Percentiles rank a stretch among this genome's conserved stretches.
phyloP scores from a whole-genome alignment of 148 eudicot genomes.

The Rhododendron williamsianum region DNA sequence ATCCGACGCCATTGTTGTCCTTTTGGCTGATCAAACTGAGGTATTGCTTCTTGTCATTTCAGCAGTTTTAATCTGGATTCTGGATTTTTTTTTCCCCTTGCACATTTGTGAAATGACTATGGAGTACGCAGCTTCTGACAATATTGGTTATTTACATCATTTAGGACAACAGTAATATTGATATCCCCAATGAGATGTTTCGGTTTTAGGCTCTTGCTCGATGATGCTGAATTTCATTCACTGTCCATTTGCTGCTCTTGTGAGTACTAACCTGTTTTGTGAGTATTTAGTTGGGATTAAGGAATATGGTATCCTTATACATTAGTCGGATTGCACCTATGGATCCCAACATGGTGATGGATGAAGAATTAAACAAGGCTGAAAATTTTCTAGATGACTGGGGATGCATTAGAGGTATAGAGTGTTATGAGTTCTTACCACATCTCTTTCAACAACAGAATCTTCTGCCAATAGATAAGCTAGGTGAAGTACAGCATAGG shows the following conservation, averaged over 20 bases:
- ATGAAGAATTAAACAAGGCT: neutral
- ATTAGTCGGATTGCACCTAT: neutral
- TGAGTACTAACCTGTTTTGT: neutral
- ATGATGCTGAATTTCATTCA: neutral
- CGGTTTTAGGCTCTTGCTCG: neutral
- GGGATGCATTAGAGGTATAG: neutral
- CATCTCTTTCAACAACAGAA: neutral
- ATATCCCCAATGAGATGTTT: neutral
- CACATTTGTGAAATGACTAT: neutral
- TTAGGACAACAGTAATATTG: neutral
- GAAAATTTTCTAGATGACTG: neutral
- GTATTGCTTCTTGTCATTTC: constrained; percentile 30
- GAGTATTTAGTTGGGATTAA: neutral
- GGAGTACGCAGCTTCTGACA: neutral
- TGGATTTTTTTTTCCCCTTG: neutral
- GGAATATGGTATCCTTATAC: neutral
- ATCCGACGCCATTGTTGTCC: constrained; percentile 68
- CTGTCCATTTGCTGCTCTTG: neutral
- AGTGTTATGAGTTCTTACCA: neutral
- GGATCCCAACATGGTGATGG: neutral
- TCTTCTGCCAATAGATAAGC: neutral
- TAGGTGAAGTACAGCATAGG: neutral
- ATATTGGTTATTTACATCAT: neutral
- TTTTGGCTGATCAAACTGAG: constrained; percentile 95
- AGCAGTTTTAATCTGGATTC: neutral